Evolutionary conservation across 2,329 filamentous ascomycete genomes (phyloP).

Genomic region (Leptographium procerum): DNA sequence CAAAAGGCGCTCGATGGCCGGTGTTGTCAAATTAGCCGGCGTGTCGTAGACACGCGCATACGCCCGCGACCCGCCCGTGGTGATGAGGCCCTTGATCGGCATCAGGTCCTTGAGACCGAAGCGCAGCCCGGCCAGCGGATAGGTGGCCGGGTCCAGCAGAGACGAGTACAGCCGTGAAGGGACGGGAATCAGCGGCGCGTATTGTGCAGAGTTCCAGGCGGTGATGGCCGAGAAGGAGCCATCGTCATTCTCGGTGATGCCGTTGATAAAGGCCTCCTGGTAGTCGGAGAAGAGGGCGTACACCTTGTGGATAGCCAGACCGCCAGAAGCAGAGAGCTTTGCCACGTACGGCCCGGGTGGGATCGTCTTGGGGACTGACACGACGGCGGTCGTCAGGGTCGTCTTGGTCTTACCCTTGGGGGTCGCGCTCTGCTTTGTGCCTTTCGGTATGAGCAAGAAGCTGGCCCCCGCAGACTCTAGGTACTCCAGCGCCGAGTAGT

Average conservation of each 20-base stretch:
- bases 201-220: conserved; percentile 1
- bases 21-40: conserved; percentile 1
- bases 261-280: conserved; percentile 4
- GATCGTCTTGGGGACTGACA: neutral
- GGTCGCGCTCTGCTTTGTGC: too few species aligned
- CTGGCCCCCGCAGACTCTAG: too few species aligned
- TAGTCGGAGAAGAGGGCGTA: conserved; percentile 3
- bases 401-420: too few species aligned
- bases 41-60: conserved; percentile 1
- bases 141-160: neutral
- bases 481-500: neutral
- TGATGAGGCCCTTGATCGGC: neutral
- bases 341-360: conserved; percentile 2
- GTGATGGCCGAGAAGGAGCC: neutral
- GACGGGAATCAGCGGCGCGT: conserved; percentile 1
- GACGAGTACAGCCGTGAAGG: conserved; percentile 2
- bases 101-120: conserved; percentile 7
- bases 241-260: conserved; percentile 1
- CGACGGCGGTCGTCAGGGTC: neutral
- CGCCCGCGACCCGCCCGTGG: conserved; percentile 1
- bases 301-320: neutral
- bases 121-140: conserved; percentile 5
- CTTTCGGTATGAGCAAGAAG: neutral
- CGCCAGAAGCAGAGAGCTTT: neutral
- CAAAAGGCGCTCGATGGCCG: neutral